Evolutionary conservation across 306 rosid genomes (phyloP).

Genomic region (Prunus persica): Prunus_persica_NCBIv2 NC_034009.1:674501-675000

Average conservation of each 20-base stretch:
- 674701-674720: background rate
- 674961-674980: constrained; percentile 17
- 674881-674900: background rate
- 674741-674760: constrained; percentile 1
- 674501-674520: constrained; percentile 9
- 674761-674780: background rate
- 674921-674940: constrained; percentile 2
- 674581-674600: constrained; percentile 8
- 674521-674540: constrained; percentile 19
- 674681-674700: constrained; percentile 6
- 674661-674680: constrained; percentile 12
- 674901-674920: constrained; percentile 23
- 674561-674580: constrained; percentile 11
- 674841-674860: constrained; percentile 37
- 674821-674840: constrained; percentile 4
- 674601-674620: background rate
- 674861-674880: constrained; percentile 29
- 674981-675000: constrained; percentile 18
- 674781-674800: constrained; percentile 14
- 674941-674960: constrained; percentile 6
- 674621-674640: constrained; percentile 15
- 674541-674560: constrained; percentile 16
- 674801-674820: constrained; percentile 3
- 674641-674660: background rate
- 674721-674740: constrained; percentile 2